phyloP scores from a whole-genome alignment of 164 flowering plant genomes.

The Piper longum region DNA sequence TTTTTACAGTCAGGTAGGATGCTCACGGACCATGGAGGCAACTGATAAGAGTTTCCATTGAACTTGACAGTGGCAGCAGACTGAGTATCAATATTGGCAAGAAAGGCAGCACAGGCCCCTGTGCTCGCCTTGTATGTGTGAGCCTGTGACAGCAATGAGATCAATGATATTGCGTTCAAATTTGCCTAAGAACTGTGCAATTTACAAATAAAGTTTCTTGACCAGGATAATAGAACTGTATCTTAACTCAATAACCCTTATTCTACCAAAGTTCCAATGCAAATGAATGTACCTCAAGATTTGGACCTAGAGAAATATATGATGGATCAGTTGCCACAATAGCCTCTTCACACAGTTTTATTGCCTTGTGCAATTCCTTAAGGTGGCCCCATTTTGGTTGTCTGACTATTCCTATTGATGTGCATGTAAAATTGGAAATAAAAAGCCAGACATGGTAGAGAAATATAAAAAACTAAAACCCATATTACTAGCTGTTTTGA shows the following conservation, averaged over 20 bases:
- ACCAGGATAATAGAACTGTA: neutral
- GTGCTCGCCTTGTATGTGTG: conserved; percentile 64
- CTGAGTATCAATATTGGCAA: conserved; percentile 58
- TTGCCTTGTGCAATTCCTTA: conserved; percentile 74
- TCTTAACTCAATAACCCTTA: neutral
- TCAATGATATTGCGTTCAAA: neutral
- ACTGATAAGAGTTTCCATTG: conserved; percentile 61
- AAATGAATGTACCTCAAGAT: conserved; percentile 50
- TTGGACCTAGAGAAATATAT: conserved; percentile 48
- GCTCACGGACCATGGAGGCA: conserved; percentile 99
- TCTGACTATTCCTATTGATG: conserved; percentile 46
- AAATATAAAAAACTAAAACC: neutral
- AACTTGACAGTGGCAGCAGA: conserved; percentile 73
- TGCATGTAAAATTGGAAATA: neutral
- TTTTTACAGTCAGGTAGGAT: conserved; percentile 98
- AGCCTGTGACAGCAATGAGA: conserved; percentile 35
- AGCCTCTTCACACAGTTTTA: conserved; percentile 86
- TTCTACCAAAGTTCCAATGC: neutral
- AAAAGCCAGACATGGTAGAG: neutral
- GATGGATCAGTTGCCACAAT: conserved; percentile 67
- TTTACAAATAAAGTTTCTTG: neutral
- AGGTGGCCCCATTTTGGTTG: conserved; percentile 97
- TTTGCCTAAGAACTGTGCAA: neutral
- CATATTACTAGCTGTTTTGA: neutral
- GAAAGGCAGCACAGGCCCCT: conserved; percentile 79